Base-by-base conservation (phyloP, 2,329 filamentous ascomycete genomes). In the Fusarium globosum region DNA sequence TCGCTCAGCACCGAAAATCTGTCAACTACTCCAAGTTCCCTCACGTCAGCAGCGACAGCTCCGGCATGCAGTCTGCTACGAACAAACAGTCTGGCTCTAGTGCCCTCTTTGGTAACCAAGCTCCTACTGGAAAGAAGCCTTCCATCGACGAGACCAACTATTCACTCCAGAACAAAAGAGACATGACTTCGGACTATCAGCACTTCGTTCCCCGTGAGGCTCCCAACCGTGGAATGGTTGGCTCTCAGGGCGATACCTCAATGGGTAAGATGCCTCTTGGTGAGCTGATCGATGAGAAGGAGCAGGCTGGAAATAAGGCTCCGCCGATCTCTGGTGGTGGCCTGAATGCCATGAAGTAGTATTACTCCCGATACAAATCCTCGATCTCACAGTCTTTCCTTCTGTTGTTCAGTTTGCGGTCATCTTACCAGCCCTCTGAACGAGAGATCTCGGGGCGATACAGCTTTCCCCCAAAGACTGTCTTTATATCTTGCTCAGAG, bases 121-220 rank as follows among this genome's bases (percentile, higher is more conserved):
- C 39, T 8, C 36, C 41, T 0, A 1, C 21, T 21, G 46, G 65
- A 16, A 65, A 65, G 41, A 55, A 38, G 4, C 45, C 65, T 10
- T 69, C 67, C 4, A 30, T 65, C 2, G 51, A 70, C 4, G 66
- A 69, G 12, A 64, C 52, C 14, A 46, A 69, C 46, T 69, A 69
- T 21, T 59, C 60, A 12, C 53, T 69, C 12, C 67, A 69, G n/a
- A 41, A 69, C n/a, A 58, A 14, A 30, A 53, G 13, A 28, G 66
- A 35, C 0, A n/a, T 46, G 21, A 18, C 33, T 16, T 53, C 59
- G 0, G 52, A 59, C 4, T 65, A 70, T 3, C 48, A 53, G 7
- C 35, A 41, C 1, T 69, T 33, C 6, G 46, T 70, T 7, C 67
- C 67, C 2, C 67, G 67, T 0, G 59, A 58, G n/a, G 36, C 41